These are phyloP conservation scores for Ganoderma sinense DNA, from an alignment of 1,284 basidiomycete genomes.

Conservation along the genomic window DNA sequence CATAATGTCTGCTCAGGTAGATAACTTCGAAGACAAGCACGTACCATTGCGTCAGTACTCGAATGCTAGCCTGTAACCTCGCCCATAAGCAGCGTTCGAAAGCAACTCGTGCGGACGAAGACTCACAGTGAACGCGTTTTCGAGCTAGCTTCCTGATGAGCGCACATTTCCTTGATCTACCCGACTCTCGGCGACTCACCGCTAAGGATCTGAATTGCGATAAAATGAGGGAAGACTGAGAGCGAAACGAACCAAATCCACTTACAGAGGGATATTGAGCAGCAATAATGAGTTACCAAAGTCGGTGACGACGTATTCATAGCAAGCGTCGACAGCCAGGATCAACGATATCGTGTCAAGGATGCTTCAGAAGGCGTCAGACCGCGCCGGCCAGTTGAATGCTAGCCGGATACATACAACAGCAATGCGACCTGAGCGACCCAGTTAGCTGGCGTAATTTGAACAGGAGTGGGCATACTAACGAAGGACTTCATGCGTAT, in stretches of 20 bases:
- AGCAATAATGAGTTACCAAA: neutral
- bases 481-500: neutral
- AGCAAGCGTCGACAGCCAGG: neutral
- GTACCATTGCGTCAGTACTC: neutral
- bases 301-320: neutral
- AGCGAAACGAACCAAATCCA: neutral
- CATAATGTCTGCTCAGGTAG: neutral
- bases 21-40: neutral
- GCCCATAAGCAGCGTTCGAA: neutral
- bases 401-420: neutral
- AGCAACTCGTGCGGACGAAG: neutral
- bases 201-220: neutral
- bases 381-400: neutral
- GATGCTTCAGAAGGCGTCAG: neutral
- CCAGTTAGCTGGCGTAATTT: neutral
- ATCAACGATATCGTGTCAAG: neutral
- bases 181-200: neutral
- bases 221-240: neutral
- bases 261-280: neutral
- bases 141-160: neutral
- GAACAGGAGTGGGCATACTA: neutral
- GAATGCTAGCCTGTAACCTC: neutral
- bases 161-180: neutral
- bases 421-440: neutral
- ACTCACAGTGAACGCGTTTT: neutral